Conservation (phyloP, 2,329 filamentous ascomycete genomes). For the Onygenales sp. region DNA sequence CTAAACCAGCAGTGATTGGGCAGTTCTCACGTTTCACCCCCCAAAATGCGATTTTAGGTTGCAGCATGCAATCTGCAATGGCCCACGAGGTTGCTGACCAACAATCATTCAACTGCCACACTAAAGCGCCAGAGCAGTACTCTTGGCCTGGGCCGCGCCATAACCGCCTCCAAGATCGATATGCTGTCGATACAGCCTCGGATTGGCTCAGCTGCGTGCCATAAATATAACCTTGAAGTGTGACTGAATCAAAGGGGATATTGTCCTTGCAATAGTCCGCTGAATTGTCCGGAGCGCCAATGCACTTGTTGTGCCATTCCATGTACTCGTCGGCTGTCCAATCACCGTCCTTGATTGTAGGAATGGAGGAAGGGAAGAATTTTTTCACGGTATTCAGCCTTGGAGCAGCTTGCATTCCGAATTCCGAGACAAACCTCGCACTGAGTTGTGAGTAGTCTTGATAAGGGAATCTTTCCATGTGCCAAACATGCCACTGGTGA, state of each 20-base stretch:
- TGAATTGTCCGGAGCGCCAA: conserved; percentile 71
- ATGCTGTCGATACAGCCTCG: conserved; percentile 46
- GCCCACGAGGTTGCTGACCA: not conserved
- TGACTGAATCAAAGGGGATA: conserved; percentile 33
- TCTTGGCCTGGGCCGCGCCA: conserved; percentile 37
- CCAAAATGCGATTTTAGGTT: not conserved
- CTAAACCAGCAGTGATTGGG: not conserved
- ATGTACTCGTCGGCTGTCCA: conserved; percentile 26
- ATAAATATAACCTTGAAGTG: conserved; percentile 49
- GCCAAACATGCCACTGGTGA: conserved; percentile 90
- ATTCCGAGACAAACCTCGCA: conserved; percentile 6
- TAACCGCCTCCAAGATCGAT: conserved; percentile 35
- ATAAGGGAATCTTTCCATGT: conserved; percentile 73
- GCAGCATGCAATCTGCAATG: not conserved
- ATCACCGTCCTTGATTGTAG: conserved; percentile 19
- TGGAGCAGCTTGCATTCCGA: conserved; percentile 7
- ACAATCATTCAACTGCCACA: conserved; percentile 19
- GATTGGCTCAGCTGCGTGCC: conserved; percentile 47
- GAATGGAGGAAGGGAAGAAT: conserved; percentile 61
- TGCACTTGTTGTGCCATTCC: conserved; percentile 87
- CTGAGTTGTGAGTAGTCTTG: conserved; percentile 48
- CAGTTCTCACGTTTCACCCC: not conserved
- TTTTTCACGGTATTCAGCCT: conserved; percentile 54
- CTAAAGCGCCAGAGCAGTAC: conserved; percentile 22
- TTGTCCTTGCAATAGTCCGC: conserved; percentile 77